These are phyloP conservation scores for Plicaturopsis crispa DNA, from an alignment of 768 basidiomycete genomes.

Conservation along the genomic window DNA sequence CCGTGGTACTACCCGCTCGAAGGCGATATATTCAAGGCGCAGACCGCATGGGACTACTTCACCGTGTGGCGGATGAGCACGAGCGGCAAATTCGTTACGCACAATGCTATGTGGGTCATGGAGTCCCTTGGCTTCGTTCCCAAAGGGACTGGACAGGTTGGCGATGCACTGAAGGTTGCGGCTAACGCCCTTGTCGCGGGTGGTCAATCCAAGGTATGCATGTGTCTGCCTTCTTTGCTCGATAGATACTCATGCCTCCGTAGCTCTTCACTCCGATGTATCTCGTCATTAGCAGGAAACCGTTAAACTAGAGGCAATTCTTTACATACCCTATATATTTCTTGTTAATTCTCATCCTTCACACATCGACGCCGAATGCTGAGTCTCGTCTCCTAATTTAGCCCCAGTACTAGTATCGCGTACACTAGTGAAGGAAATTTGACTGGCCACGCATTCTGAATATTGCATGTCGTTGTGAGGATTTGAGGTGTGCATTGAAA, in stretches of 20 bases:
- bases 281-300: constrained; percentile 16
- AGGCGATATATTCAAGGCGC: constrained; percentile 51
- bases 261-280: constrained; percentile 44
- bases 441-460: too few relatives aligned
- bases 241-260: background rate
- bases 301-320: too few relatives aligned
- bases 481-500: too few relatives aligned
- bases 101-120: constrained; percentile 40
- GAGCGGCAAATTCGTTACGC: constrained; percentile 46
- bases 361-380: too few relatives aligned
- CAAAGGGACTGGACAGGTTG: constrained; percentile 53
- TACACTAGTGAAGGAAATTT: too few relatives aligned
- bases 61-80: constrained; percentile 48
- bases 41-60: constrained; percentile 50
- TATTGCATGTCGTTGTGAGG: too few relatives aligned
- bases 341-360: too few relatives aligned
- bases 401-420: too few relatives aligned
- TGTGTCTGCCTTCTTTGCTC: background rate
- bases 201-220: constrained; percentile 40
- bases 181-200: constrained; percentile 43
- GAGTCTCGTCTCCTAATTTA: too few relatives aligned
- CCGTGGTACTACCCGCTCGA: constrained; percentile 64
- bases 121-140: constrained; percentile 51
- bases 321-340: too few relatives aligned
- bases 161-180: constrained; percentile 49